These are phyloP conservation scores for Yueomyces sinensis DNA, from an alignment of 805 yeast genomes.

Conservation along the genomic window DNA sequence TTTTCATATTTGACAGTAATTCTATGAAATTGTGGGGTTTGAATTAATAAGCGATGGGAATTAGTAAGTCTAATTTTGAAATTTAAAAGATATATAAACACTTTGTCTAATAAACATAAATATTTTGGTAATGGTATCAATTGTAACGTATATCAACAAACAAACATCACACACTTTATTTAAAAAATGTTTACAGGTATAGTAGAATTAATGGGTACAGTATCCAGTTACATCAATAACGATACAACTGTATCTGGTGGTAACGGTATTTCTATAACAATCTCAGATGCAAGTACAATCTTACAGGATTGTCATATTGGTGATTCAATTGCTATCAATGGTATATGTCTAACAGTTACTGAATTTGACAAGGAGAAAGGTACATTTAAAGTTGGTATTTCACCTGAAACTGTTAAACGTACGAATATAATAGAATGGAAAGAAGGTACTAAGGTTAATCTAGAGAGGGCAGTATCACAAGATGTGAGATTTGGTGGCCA, in stretches of 20 bases:
- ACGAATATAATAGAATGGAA: slow-evolving; percentile 57
- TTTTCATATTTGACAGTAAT: too few species aligned
- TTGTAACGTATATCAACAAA: too few species aligned
- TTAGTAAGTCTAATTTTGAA: too few species aligned
- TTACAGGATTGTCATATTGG: slow-evolving; percentile 80
- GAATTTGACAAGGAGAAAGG: slow-evolving; percentile 37
- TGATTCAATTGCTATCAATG: slow-evolving; percentile 85
- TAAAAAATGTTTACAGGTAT: slow-evolving; percentile 81
- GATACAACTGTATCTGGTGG: slow-evolving; percentile 18
- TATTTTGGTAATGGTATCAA: too few species aligned
- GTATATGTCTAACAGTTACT: slow-evolving; percentile 85
- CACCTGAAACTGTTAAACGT: slow-evolving; percentile 82
- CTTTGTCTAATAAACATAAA: too few species aligned
- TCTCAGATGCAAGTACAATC: slow-evolving; percentile 47
- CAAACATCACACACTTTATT: too few species aligned
- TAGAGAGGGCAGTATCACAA: slow-evolving; percentile 75
- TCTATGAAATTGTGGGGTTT: too few species aligned
- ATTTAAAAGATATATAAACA: too few species aligned
- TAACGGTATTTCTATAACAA: slow-evolving; percentile 54
- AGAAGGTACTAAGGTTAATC: slow-evolving; percentile 53
- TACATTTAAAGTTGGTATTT: slow-evolving; percentile 76
- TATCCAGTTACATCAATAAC: slow-evolving; percentile 9
- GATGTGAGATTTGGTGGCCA: slow-evolving; percentile 93
- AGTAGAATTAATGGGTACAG: slow-evolving; percentile 69
- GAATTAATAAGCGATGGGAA: too few species aligned